A percentile compares a stretch with the other conserved stretches of the same genome.
These are phyloP conservation scores for Onygenales sp. DNA, from an alignment of 2,329 filamentous ascomycete genomes.

Conservation along the genomic window DNA sequence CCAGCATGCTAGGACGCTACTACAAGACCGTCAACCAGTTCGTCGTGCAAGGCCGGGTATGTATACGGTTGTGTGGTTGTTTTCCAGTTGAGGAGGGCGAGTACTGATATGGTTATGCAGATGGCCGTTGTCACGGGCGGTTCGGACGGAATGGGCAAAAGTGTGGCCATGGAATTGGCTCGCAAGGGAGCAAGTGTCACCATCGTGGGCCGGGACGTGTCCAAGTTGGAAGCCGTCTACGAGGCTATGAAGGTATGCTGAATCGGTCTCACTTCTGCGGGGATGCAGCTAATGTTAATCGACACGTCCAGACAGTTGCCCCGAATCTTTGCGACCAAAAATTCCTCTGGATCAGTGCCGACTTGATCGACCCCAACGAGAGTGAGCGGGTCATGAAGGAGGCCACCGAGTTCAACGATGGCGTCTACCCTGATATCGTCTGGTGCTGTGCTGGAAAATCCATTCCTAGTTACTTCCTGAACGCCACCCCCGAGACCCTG, in stretches of 20 bases:
- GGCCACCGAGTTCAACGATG: constrained; percentile 69
- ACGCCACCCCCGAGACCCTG: constrained; percentile 57
- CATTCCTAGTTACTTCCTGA: constrained; percentile 66
- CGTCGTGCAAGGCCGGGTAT: constrained; percentile 73
- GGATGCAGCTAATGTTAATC: constrained; percentile 4
- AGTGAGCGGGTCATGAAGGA: constrained; percentile 61
- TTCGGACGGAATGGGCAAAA: constrained; percentile 84
- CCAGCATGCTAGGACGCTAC: constrained; percentile 29
- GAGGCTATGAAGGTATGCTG: constrained; percentile 51
- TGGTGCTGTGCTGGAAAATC: constrained; percentile 81
- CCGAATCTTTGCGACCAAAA: constrained; percentile 57
- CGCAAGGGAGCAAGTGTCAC: constrained; percentile 78
- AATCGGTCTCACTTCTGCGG: background rate
- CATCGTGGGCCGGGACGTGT: constrained; percentile 67
- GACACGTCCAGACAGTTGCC: constrained; percentile 48
- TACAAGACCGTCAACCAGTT: constrained; percentile 58
- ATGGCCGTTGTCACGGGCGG: constrained; percentile 83
- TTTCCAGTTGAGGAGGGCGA: constrained; percentile 7
- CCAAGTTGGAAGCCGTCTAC: constrained; percentile 64
- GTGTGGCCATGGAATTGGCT: constrained; percentile 63
- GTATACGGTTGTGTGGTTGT: constrained; percentile 11
- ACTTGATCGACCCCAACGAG: constrained; percentile 63
- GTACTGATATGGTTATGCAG: constrained; percentile 35
- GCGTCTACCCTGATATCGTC: constrained; percentile 66
- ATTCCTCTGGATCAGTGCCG: constrained; percentile 76